Conservation (phyloP, 2,329 filamentous ascomycete genomes). For the Fusarium secorum region DNA sequence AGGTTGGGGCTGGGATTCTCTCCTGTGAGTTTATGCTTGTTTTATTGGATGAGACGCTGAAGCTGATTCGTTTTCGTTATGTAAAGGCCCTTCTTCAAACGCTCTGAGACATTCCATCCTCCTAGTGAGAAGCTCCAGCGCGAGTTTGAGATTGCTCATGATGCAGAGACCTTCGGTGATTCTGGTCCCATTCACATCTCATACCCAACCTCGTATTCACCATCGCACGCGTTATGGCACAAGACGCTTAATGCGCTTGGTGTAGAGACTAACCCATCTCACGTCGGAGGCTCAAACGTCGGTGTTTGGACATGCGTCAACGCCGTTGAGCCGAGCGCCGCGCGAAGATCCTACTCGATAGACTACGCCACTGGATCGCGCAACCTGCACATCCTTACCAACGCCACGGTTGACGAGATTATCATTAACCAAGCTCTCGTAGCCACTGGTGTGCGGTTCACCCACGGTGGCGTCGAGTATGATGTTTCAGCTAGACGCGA, state of each 20-base stretch:
- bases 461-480: slow-evolving; percentile 47
- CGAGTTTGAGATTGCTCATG: slow-evolving; percentile 50
- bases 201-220: slow-evolving; percentile 51
- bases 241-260: slow-evolving; percentile 56
- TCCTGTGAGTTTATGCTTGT: slow-evolving; percentile 42
- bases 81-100: slow-evolving; percentile 58
- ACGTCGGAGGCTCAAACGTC: slow-evolving; percentile 57
- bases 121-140: slow-evolving; percentile 46
- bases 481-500: slow-evolving; percentile 56
- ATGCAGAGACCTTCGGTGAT: slow-evolving; percentile 52
- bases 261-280: slow-evolving; percentile 51
- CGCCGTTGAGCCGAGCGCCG: slow-evolving; percentile 56
- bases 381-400: slow-evolving; percentile 52
- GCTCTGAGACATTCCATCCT: slow-evolving; percentile 56
- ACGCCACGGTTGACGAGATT: slow-evolving; percentile 42
- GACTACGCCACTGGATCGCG: slow-evolving; percentile 54
- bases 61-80: slow-evolving; percentile 3
- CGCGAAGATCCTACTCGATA: slow-evolving; percentile 57
- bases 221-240: slow-evolving; percentile 57
- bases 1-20: slow-evolving; percentile 64
- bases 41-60: neutral
- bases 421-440: slow-evolving; percentile 33
- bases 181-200: slow-evolving; percentile 59
- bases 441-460: slow-evolving; percentile 48
- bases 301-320: slow-evolving; percentile 60